phyloP scores from a whole-genome alignment of 164 flowering plant genomes.

The Aristolochia fimbriata region DNA sequence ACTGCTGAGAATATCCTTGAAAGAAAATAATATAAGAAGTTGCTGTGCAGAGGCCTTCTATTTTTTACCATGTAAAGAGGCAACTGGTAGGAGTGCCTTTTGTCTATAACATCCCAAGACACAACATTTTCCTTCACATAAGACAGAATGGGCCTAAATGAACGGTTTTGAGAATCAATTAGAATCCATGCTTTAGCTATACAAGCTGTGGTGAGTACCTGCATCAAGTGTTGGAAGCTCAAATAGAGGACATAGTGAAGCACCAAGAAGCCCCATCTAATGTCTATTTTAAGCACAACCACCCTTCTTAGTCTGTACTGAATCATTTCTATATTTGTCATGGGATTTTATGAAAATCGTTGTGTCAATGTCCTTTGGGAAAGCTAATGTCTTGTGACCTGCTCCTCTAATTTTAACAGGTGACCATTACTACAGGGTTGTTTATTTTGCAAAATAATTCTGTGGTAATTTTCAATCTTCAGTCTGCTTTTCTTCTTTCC shows the following conservation, averaged over 20 bases:
- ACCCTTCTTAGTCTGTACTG: background rate
- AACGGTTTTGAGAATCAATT: too few relatives aligned
- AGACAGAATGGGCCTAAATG: too few relatives aligned
- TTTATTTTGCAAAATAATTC: slow-evolving; percentile 52
- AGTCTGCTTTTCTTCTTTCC: background rate
- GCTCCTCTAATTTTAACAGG: slow-evolving; percentile 14
- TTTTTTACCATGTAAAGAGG: too few relatives aligned
- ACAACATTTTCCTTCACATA: too few relatives aligned
- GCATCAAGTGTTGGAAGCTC: too few relatives aligned
- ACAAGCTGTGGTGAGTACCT: too few relatives aligned
- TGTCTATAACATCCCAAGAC: background rate
- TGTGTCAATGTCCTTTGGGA: background rate
- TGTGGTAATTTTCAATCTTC: slow-evolving; percentile 32
- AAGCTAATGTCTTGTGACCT: background rate
- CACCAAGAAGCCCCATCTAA: background rate
- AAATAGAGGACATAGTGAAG: too few relatives aligned
- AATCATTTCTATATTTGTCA: background rate
- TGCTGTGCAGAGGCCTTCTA: too few relatives aligned
- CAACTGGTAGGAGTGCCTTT: background rate
- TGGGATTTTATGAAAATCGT: background rate
- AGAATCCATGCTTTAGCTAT: too few relatives aligned
- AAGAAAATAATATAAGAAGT: too few relatives aligned
- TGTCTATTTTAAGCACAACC: background rate
- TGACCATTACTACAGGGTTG: slow-evolving; percentile 43
- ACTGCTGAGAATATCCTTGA: too few relatives aligned